These are phyloP conservation scores for Kodamaea suecica DNA, from an alignment of 1,139 yeast genomes.

Conservation along the genomic window DNA sequence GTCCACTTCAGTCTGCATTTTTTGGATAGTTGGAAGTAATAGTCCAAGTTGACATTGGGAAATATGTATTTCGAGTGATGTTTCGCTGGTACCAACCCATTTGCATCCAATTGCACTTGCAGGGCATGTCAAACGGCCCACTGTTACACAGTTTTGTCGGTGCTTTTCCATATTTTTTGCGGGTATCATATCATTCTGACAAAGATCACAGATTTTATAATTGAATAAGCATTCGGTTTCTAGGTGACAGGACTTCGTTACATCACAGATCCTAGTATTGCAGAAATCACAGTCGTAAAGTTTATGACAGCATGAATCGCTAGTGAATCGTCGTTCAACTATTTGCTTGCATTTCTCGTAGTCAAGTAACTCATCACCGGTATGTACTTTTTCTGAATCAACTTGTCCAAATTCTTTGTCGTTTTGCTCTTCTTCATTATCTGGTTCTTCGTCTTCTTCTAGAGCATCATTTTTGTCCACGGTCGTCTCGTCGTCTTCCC, in stretches of 20 bases:
- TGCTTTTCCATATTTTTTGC: constrained; percentile 32
- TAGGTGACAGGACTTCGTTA: constrained; percentile 35
- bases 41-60: constrained; percentile 33
- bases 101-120: constrained; percentile 41
- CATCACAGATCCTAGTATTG: constrained; percentile 26
- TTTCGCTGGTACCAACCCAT: constrained; percentile 39
- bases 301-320: constrained; percentile 33
- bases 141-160: constrained; percentile 32
- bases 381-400: background rate
- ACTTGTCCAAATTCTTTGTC: constrained; percentile 4
- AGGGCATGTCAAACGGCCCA: constrained; percentile 37
- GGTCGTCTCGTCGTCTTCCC: constrained; percentile 4
- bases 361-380: background rate
- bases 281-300: constrained; percentile 42
- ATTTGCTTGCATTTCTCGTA: constrained; percentile 15
- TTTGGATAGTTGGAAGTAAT: constrained; percentile 29
- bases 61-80: constrained; percentile 39
- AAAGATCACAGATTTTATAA: constrained; percentile 37
- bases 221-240: constrained; percentile 40
- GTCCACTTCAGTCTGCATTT: constrained; percentile 16
- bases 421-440: constrained; percentile 3
- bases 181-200: constrained; percentile 43
- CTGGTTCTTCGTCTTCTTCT: no score
- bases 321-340: constrained; percentile 24
- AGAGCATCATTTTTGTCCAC: background rate